Evolutionary conservation across 2,329 filamentous ascomycete genomes (phyloP).

Genomic region (Rachicladosporium sp.): DNA sequence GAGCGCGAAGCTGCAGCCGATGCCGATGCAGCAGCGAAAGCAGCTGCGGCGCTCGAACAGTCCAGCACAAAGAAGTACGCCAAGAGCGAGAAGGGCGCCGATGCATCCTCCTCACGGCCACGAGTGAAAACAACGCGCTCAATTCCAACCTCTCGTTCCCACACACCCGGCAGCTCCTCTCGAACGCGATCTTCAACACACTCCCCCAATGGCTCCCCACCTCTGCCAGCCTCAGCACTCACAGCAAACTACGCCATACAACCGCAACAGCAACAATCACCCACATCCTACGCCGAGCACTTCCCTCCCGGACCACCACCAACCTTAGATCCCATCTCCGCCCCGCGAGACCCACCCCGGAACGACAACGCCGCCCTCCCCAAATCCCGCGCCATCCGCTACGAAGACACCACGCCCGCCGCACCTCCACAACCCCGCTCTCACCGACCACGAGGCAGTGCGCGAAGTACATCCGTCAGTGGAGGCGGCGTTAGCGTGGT

Average conservation of each 20-base stretch:
- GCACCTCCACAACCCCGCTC: constrained; percentile 16
- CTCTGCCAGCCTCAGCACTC: constrained; percentile 21
- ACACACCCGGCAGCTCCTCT: constrained; percentile 26
- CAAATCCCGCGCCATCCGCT: constrained; percentile 16
- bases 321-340: constrained; percentile 8
- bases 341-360: constrained; percentile 9
- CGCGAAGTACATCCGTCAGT: constrained; percentile 56
- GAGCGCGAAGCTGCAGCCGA: constrained; percentile 38
- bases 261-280: too few species aligned
- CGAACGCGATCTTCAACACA: constrained; percentile 33
- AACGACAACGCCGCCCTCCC: background rate
- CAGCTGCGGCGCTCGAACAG: background rate
- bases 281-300: constrained; percentile 5
- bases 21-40: constrained; percentile 1
- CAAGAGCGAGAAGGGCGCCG: constrained; percentile 10
- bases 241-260: constrained; percentile 6
- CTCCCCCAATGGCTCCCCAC: constrained; percentile 37
- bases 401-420: constrained; percentile 13
- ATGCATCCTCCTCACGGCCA: background rate
- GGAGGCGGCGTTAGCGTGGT: constrained; percentile 83
- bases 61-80: constrained; percentile 2
- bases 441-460: constrained; percentile 43
- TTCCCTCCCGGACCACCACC: constrained; percentile 8
- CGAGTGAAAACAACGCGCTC: constrained; percentile 11
- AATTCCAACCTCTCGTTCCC: constrained; percentile 23